Evolutionary conservation across 345 rosid genomes (phyloP), one percentile per base, ranked within the genome.

Genomic region (Citrus sp.): DNA sequence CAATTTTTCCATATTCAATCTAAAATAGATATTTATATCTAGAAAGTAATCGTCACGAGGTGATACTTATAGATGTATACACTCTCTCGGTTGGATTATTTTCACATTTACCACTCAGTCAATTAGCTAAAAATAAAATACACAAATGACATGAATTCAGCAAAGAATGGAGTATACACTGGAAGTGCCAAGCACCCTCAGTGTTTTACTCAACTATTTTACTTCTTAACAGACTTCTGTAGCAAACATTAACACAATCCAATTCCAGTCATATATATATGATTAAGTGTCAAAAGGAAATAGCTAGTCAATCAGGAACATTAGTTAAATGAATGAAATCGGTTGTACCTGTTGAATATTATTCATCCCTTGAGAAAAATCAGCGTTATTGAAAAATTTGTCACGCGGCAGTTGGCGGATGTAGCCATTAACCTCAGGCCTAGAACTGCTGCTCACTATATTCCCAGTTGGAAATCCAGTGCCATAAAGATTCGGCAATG

Each of bases 301-400:
- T 40, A 66, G 37, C n/a, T 35, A 22, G 4, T 27, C 0, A 19
- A 21, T 21, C n/a, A 21, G 27, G 25, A 24, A 21, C 4, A 21
- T 21, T 18, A 37, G 9, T 66, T 54, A 54, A 54, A 54, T 54
- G n/a, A 61, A 32, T 7, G 8, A 0, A 38, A 12, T 2, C 14
- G 22, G 35, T 2, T 51, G 54, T 28, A 82, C 84, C 84, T 80
- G 68, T 13, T 78, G 77, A 40, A 12, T 28, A 70, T 22, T 65
- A 64, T 8, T 32, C 46, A 40, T 34, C 66, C 8, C 61, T 2
- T 28, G 62, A 62, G 78, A 59, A 59, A 70, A 54, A 40, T 60
- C 10, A 25, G 56, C 27, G 19, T 54, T 54, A 5, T 68, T 69
- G 63, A 67, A 38, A 65, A 70, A 14, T 54, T 77, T 71, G 30